Base-by-base conservation (phyloP, 139 green algal species). In the Eudorina sp. region DNA sequence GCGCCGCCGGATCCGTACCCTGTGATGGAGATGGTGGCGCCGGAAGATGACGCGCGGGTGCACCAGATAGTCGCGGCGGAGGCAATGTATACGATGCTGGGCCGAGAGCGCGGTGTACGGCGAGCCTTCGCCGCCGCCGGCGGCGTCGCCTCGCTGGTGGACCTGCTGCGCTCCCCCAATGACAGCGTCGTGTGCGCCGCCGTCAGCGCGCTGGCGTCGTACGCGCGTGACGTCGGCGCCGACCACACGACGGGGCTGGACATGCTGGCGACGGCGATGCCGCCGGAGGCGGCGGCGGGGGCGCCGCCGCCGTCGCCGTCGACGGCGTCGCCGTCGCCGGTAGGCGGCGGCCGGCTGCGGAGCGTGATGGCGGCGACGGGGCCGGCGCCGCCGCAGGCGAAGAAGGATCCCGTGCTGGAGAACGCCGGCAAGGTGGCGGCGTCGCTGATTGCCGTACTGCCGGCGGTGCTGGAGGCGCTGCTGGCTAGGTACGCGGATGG, bases 71-170 rank as follows among this genome's bases (percentile, higher is more conserved):
- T 92, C 84, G 89, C 89, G 21, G 89, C 77, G 36, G 89, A 92
- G 68, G 84, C 78, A n/a, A 53, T 92, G 45, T 92, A 92, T 64
- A 38, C 74, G 3, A 92, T 92, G 89, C 74, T 92, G 46, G 89
- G 74, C 6, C 62, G 89, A 7, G 89, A 90, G 83, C 64, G 83
- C 5, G 76, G 45, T 31, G 89, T 92, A 60, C 83, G 89, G 19
- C 48, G 58, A 4, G 73, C 89, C 48, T 84, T 90, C 27, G 89
- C 84, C 25, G 40, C 43, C 23, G 43, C 45, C 40, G 76, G 83
- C 46, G 89, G 89, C 77, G 23, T 92, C 18, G 31, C 76, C 13
- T 53, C 45, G 60, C 64, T 90, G 66, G 23, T 74, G 45, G 13
- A 69, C 19, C 58, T 87, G 31, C 72, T 90, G 55, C 75, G 77